phyloP scores from a whole-genome alignment of 2,329 filamentous ascomycete genomes.

The Cladosporium phlei region DNA sequence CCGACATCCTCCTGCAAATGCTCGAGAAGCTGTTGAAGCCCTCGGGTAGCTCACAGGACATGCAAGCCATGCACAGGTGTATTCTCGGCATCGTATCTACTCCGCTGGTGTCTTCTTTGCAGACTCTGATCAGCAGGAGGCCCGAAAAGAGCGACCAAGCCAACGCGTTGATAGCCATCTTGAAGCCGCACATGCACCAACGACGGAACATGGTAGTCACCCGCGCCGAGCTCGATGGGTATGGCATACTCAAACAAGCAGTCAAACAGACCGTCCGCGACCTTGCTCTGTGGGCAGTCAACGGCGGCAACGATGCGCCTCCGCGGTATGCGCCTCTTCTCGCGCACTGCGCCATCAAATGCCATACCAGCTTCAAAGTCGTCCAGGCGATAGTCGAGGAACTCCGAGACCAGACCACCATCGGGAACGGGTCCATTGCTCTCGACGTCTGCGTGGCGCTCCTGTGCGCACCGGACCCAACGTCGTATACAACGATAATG shows the following conservation, averaged over 20 bases:
- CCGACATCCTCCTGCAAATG: constrained; percentile 65
- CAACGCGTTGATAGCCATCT: constrained; percentile 58
- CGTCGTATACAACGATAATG: not conserved
- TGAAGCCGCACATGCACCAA: constrained; percentile 55
- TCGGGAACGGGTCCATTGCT: constrained; percentile 55
- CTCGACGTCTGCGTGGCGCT: constrained; percentile 67
- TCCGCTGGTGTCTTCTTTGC: constrained; percentile 62
- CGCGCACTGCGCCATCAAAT: constrained; percentile 55
- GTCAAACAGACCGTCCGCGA: constrained; percentile 34
- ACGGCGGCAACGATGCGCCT: constrained; percentile 46
- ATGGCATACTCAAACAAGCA: not conserved
- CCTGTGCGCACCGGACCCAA: constrained; percentile 58
- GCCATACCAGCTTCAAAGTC: constrained; percentile 59
- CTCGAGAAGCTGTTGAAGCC: constrained; percentile 68
- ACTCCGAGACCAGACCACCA: constrained; percentile 57
- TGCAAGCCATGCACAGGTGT: constrained; percentile 63
- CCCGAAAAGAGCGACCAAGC: constrained; percentile 66
- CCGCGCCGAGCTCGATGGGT: constrained; percentile 58
- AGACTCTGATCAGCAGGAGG: constrained; percentile 61
- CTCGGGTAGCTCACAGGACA: constrained; percentile 65
- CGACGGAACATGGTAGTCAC: constrained; percentile 53
- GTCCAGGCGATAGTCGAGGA: constrained; percentile 64
- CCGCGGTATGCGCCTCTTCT: constrained; percentile 69
- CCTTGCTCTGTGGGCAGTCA: constrained; percentile 61
- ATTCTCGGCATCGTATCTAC: constrained; percentile 68